A percentile compares a stretch with the other conserved stretches of the same genome.
Conservation (phyloP, 441 rosid genomes). For the Euphorbia schlechtendalii region DNA sequence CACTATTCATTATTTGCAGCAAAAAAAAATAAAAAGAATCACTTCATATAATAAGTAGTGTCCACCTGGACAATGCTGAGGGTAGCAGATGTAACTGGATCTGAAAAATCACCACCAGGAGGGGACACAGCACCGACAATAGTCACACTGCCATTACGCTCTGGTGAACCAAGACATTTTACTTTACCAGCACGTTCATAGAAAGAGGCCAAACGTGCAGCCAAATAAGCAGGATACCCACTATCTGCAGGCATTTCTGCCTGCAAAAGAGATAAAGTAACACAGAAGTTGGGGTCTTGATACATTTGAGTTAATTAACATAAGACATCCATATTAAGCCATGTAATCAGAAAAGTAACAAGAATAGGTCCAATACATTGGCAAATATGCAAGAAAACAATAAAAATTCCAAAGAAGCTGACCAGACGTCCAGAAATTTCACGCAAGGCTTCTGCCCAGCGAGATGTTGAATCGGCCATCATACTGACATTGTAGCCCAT, state of each 20-base stretch:
- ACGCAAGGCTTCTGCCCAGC: conserved; percentile 99
- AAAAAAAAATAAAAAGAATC: background rate
- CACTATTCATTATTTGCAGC: background rate
- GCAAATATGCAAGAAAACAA: background rate
- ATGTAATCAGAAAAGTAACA: background rate
- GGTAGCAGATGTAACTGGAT: conserved; percentile 98
- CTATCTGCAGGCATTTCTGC: conserved; percentile 99
- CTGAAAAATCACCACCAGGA: conserved; percentile 99
- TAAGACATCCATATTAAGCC: background rate
- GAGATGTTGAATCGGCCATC: conserved; percentile 99
- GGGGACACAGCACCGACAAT: conserved; percentile 99
- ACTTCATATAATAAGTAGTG: background rate
- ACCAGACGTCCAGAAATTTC: conserved; percentile 99
- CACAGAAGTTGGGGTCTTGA: conserved; percentile 4
- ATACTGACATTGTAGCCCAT: conserved; percentile 99
- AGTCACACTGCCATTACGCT: conserved; percentile 96
- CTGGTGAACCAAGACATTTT: conserved; percentile 97
- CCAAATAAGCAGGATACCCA: conserved; percentile 99
- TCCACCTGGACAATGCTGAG: conserved; percentile 97
- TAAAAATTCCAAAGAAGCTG: conserved; percentile 17
- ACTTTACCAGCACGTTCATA: conserved; percentile 99
- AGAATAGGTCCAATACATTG: background rate
- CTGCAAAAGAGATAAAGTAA: conserved; percentile 39
- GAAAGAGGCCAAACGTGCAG: conserved; percentile 96
- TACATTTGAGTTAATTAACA: background rate